Base-by-base conservation (phyloP, 73 alveolate species). In the Paramecium sonneborni region DNA sequence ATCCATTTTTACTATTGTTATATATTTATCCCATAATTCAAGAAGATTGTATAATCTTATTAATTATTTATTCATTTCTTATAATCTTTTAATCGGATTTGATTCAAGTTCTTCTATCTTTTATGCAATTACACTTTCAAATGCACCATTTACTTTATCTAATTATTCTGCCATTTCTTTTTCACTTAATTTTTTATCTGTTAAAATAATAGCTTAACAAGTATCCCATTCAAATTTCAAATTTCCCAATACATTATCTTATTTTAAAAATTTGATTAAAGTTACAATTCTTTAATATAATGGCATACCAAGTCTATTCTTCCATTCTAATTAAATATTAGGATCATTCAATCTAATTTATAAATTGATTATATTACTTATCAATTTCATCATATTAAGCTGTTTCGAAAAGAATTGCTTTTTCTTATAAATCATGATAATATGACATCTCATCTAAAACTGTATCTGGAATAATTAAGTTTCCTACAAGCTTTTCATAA, bases 251-350 rank as follows among this genome's bases (percentile, higher is more conserved):
- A 41, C 28, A 76, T 76, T 76, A 14, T 76, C 89, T 44, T 76
- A 76, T 76, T 41, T 76, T 76, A 76, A 76, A 24, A 23, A 76
- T 41, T 76, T 76, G 14, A 76, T 23, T 39, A 76, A 23, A 7
- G 89, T 35, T n/a, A 76, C 70, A 23, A 76, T 76, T 76, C 89
- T 76, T 76, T 76, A 43, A 76, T 41, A 76, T 23, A 76, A 39
- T 21, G 89, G 89, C 74, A 76, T 76, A 2, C 74, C 89, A 35
- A 76, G 48, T 76, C 89, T 76, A 76, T 76, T 76, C 26, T 76
- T 76, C 68, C 70, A 76, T 44, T 76, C 89, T 39, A 44, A 38
- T 41, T 28, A 38, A n/a, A 18, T 41, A 76, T 76, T 44, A 8
- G 70, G 72, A 21, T 76, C 70, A 41, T 24, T 76, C 4, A 58